Percentiles rank a stretch among this genome's conserved stretches.
Evolutionary conservation across 768 basidiomycete genomes (phyloP).

Genomic region (Lentinula sp.): DNA sequence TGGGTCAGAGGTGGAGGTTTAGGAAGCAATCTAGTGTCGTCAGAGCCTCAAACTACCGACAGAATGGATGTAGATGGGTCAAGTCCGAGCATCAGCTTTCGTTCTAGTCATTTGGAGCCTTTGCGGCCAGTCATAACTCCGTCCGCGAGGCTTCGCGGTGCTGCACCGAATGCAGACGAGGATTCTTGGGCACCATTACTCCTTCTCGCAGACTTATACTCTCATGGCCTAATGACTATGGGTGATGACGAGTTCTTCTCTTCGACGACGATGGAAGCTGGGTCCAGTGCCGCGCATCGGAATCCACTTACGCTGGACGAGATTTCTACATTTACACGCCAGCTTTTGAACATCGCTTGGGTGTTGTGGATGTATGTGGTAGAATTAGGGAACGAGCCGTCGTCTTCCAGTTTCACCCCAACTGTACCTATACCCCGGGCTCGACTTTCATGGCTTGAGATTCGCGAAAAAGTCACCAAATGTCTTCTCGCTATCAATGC

Average conservation of each 20-base stretch:
- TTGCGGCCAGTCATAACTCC: neutral
- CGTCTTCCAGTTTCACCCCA: slow-evolving; percentile 23
- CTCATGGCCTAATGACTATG: slow-evolving; percentile 81
- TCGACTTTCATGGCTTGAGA: slow-evolving; percentile 55
- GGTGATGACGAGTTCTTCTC: slow-evolving; percentile 95
- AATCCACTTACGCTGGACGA: slow-evolving; percentile 86
- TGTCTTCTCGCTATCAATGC: slow-evolving; percentile 81
- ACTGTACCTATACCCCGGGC: slow-evolving; percentile 33
- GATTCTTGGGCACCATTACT: slow-evolving; percentile 64
- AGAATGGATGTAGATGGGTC: slow-evolving; percentile 25
- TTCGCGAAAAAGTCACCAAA: slow-evolving; percentile 69
- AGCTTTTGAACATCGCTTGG: slow-evolving; percentile 80
- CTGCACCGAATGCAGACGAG: neutral
- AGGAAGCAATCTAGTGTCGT: slow-evolving; percentile 31
- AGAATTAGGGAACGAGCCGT: slow-evolving; percentile 14
- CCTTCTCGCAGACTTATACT: slow-evolving; percentile 76
- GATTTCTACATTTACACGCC: slow-evolving; percentile 64
- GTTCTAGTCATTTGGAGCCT: slow-evolving; percentile 1
- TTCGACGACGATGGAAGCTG: slow-evolving; percentile 2
- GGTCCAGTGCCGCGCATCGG: slow-evolving; percentile 26
- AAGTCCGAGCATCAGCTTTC: neutral
- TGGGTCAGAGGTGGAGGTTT: slow-evolving; percentile 50
- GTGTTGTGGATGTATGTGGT: slow-evolving; percentile 20
- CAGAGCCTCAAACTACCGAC: neutral
- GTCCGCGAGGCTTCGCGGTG: slow-evolving; percentile 29